Evolutionary conservation across 73 alveolate species (phyloP).

Genomic region (Tetrahymena malaccensis): DNA sequence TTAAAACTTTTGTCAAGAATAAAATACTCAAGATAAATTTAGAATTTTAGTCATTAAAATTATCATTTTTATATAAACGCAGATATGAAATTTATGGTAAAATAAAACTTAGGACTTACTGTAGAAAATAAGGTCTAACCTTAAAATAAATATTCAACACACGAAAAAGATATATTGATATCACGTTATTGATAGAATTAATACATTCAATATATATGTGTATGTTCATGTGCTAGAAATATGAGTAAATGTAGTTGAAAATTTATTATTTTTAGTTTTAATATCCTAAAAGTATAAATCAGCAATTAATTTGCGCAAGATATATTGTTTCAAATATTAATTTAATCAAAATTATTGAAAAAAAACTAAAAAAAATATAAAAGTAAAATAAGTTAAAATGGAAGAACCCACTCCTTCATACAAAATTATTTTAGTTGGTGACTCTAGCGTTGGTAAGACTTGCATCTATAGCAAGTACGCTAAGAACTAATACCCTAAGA

Average conservation of each 20-base stretch:
- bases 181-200: not conserved
- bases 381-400: not conserved
- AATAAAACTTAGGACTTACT: no score
- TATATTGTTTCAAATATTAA: no score
- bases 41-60: no score
- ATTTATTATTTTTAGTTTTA: not conserved
- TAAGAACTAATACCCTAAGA: conserved; percentile 34
- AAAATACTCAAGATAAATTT: no score
- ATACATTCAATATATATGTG: not conserved
- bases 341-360: not conserved
- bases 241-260: not conserved
- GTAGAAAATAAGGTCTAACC: no score
- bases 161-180: no score
- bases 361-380: no score
- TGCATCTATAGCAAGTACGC: conserved; percentile 30
- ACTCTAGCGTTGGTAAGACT: conserved; percentile 50
- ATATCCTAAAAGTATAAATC: not conserved
- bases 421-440: conserved; percentile 50
- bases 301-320: not conserved
- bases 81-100: no score
- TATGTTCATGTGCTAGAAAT: not conserved
- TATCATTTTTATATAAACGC: no score
- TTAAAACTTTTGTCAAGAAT: no score
- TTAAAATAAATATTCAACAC: no score
- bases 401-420: not conserved